Percentiles rank a stretch among this genome's conserved stretches.
phyloP scores from a whole-genome alignment of 345 rosid species.

The Arabidopsis thaliana region DNA sequence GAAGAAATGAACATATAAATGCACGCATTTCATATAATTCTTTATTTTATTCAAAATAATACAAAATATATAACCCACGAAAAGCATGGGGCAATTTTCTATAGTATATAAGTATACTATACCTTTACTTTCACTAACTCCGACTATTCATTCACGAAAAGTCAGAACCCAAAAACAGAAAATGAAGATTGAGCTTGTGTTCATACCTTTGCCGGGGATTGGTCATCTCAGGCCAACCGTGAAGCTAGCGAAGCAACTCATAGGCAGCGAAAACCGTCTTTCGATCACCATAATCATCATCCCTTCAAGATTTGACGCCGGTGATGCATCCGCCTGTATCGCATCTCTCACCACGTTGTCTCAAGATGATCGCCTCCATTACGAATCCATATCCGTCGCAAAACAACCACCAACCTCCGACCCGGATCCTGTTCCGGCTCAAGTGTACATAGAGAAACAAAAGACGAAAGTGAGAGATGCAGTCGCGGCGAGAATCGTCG shows the following conservation, averaged over 20 bases:
- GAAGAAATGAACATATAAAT: no score
- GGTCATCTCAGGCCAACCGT: constrained; percentile 58
- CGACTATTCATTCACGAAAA: no score
- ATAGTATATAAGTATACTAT: no score
- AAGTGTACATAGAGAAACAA: constrained; percentile 40
- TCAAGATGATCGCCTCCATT: constrained; percentile 29
- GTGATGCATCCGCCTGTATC: constrained; percentile 24
- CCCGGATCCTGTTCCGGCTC: background rate
- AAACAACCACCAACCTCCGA: background rate
- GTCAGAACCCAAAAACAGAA: background rate
- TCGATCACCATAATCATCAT: constrained; percentile 54
- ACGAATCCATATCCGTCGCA: constrained; percentile 39
- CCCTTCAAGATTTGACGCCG: background rate
- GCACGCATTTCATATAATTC: no score
- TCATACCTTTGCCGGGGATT: constrained; percentile 51
- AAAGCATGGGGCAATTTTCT: no score
- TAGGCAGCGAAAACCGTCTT: constrained; percentile 42
- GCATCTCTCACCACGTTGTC: constrained; percentile 18
- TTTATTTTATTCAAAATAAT: no score
- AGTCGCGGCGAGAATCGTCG: constrained; percentile 3
- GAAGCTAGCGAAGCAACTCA: constrained; percentile 51
- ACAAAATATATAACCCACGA: no score
- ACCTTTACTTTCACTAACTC: no score
- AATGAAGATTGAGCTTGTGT: constrained; percentile 52
- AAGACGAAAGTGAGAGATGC: constrained; percentile 51